phyloP scores from a whole-genome alignment of 1,284 basidiomycete genomes.

The Pseudozyma thailandica region DNA sequence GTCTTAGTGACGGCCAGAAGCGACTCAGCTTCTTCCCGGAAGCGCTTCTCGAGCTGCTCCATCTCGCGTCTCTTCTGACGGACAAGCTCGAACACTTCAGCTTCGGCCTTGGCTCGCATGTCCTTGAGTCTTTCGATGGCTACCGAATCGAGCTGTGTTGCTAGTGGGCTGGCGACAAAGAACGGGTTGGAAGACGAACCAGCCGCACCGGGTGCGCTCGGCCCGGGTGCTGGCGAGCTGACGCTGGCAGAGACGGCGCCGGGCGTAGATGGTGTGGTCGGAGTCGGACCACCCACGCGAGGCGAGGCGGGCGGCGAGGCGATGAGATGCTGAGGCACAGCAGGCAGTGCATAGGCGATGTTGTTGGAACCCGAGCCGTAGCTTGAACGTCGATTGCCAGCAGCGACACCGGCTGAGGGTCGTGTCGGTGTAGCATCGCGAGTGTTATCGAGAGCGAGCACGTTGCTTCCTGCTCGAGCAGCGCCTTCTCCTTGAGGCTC shows the following conservation, averaged over 20 bases:
- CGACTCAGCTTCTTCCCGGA: constrained; percentile 44
- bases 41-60: constrained; percentile 45
- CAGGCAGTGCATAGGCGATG: constrained; percentile 31
- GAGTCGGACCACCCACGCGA: constrained; percentile 7
- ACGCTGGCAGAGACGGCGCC: not conserved
- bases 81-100: constrained; percentile 51
- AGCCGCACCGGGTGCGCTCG: not conserved
- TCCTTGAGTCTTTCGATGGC: constrained; percentile 49
- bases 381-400: constrained; percentile 21
- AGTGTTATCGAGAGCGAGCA: not conserved
- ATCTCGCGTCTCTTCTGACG: constrained; percentile 52
- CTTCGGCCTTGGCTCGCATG: constrained; percentile 48
- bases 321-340: constrained; percentile 50
- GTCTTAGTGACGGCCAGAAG: constrained; percentile 35
- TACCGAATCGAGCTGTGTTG: constrained; percentile 39
- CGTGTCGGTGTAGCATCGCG: constrained; percentile 38
- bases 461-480: not conserved
- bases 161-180: constrained; percentile 21
- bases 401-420: constrained; percentile 12
- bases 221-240: constrained; percentile 10
- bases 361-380: constrained; percentile 13
- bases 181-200: constrained; percentile 1
- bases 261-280: constrained; percentile 11
- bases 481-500: not conserved
- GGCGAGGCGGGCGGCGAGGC: constrained; percentile 40